Base-by-base conservation (phyloP, 129 eudicot species). In the Tanacetum coccineum region DNA sequence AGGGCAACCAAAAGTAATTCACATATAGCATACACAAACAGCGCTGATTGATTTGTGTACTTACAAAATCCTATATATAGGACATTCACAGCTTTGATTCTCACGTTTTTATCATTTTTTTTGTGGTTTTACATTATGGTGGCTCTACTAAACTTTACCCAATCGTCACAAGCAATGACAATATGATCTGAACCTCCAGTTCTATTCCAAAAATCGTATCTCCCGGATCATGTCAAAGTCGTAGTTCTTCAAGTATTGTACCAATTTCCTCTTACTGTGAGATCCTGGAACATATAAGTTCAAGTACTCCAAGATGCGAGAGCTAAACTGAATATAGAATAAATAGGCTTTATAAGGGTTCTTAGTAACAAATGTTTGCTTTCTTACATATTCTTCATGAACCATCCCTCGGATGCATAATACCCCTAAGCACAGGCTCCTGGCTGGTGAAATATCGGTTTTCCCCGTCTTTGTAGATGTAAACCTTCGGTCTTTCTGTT, bases 381-480 rank as follows among this genome's bases (percentile, higher is more conserved):
- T 55, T 55, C 61, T 55, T 55, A 3, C 61, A 55, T 55, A 55
- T 55, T 13, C 36, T 9, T 55, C 61, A 55, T 55, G 36, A 55
- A 55, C 61, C 61, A 55, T 14, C 61, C 61, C 61, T 55, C 61
- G 4, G 61, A 86, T 59, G 93, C 88, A 57, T 86, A 86, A 67
- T 83, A 64, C 93, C 88, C 75, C 72, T 76, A 50, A 86, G 74
- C 30, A 72, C 52, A 11, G 70, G 44, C 44, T 70, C 75, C 9
- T n/a, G 93, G 86, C 51, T 55, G 76, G 53, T 86, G 88, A 58
- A 83, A 86, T 61, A 86, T 79, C 13, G 85, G 93, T 40, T 71
- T 71, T 13, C 78, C 78, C 73, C 73, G 17, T 68, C 73, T 55
- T 68, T 40, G 14, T 68, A 68, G 21, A 68, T 54, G 53, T 68